A percentile compares a stretch with the other conserved stretches of the same genome.
Conservation (phyloP, 177 flowering plant species). For the Vitis hybrid region DNA sequence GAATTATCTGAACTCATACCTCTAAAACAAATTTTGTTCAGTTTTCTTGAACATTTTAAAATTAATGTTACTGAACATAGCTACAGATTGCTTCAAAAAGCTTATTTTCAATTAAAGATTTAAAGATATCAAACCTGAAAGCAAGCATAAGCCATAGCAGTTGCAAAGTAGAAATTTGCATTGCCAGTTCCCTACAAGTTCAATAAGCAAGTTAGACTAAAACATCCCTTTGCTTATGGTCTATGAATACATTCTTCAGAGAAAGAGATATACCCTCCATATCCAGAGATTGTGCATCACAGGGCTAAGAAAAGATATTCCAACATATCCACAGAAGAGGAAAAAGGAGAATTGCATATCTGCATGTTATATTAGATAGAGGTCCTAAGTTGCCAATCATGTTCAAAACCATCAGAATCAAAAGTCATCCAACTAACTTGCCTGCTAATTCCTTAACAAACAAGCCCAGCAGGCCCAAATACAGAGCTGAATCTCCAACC, state of each 20-base stretch:
- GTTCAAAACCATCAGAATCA: constrained; percentile 8
- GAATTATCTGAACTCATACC: too few species aligned
- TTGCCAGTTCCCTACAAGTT: constrained; percentile 91
- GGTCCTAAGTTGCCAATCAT: constrained; percentile 10
- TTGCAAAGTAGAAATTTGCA: constrained; percentile 95
- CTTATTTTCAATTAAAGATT: too few species aligned
- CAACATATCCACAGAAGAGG: constrained; percentile 87
- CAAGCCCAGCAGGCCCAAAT: constrained; percentile 73
- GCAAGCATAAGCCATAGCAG: constrained; percentile 89
- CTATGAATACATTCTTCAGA: not conserved
- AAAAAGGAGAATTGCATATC: constrained; percentile 91
- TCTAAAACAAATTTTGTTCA: too few species aligned
- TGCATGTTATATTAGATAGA: constrained; percentile 31
- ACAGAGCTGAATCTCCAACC: constrained; percentile 94
- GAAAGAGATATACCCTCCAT: constrained; percentile 79
- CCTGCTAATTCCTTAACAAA: constrained; percentile 89
- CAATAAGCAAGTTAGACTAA: not conserved
- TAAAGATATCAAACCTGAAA: constrained; percentile 61
- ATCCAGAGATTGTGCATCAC: constrained; percentile 99
- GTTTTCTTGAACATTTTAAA: too few species aligned
- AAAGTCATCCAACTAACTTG: constrained; percentile 20
- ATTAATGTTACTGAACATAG: too few species aligned
- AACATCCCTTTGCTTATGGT: not conserved
- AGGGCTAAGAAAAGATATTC: constrained; percentile 90
- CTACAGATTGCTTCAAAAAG: too few species aligned